These are phyloP conservation scores for Oehlia diaphana DNA, from an alignment of 192 early-diverging fungal species.

Conservation along the genomic window DNA sequence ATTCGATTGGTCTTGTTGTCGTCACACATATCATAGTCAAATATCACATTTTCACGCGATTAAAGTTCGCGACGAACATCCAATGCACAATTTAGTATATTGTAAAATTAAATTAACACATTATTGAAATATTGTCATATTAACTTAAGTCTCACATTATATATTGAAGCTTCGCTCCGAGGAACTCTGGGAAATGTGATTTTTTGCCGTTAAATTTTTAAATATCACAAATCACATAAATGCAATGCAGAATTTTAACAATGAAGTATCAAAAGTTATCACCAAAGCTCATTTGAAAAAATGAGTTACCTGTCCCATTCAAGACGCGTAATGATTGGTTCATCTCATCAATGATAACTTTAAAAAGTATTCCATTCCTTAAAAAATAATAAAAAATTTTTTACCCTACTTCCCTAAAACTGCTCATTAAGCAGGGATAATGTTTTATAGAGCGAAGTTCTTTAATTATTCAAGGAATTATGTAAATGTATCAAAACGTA, in stretches of 20 bases:
- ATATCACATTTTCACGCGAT: background rate
- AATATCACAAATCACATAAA: background rate
- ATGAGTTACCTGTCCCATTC: no score
- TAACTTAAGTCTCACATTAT: background rate
- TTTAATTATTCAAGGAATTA: background rate
- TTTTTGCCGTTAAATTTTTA: background rate
- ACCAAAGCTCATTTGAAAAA: no score
- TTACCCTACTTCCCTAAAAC: no score
- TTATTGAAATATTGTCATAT: no score
- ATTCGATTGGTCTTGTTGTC: background rate
- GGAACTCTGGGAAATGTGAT: background rate
- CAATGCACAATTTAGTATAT: background rate
- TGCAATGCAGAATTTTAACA: no score
- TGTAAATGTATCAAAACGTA: background rate
- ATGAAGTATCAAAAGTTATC: no score
- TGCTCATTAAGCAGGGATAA: background rate
- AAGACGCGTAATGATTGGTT: background rate
- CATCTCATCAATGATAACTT: background rate
- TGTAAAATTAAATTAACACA: no score
- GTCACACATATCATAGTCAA: background rate
- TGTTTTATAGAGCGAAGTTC: background rate
- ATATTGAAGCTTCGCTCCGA: background rate
- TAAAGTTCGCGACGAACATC: background rate
- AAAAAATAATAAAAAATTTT: no score
- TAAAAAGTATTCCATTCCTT: background rate